These are phyloP conservation scores for Heliamphora exappendiculata DNA, from an alignment of 148 eudicot species.

Conservation along the genomic window DNA sequence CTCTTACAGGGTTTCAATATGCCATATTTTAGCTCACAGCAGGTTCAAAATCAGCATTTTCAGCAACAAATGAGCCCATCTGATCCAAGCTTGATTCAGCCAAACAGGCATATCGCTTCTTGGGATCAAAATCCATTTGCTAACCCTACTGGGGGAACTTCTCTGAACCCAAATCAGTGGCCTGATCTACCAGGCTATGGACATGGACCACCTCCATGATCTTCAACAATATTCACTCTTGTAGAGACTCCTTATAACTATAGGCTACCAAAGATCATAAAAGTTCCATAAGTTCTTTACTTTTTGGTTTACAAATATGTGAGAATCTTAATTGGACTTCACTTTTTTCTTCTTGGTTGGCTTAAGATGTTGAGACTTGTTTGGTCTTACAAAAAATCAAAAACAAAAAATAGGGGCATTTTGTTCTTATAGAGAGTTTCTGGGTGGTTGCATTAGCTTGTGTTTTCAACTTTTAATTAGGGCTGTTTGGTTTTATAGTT, in stretches of 20 bases:
- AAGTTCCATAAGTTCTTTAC: neutral
- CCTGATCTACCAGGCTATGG: constrained; percentile 11
- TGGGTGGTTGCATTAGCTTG: constrained; percentile 12
- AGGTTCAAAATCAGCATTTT: too few species aligned
- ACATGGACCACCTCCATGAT: too few species aligned
- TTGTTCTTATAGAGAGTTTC: constrained; percentile 5
- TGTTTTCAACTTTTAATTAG: constrained; percentile 12
- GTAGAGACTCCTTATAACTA: neutral
- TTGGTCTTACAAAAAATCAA: too few species aligned
- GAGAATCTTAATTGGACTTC: too few species aligned
- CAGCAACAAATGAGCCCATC: constrained; percentile 16
- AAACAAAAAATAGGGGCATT: too few species aligned
- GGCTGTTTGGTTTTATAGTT: too few species aligned
- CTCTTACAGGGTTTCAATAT: constrained; percentile 27
- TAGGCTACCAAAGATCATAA: neutral
- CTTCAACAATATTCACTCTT: neutral
- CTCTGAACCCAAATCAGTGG: constrained; percentile 12
- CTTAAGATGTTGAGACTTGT: too few species aligned
- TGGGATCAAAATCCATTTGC: neutral
- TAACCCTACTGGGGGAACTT: constrained; percentile 5
- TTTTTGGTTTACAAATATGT: constrained; percentile 2
- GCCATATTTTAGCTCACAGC: constrained; percentile 7
- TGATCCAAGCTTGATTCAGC: constrained; percentile 6
- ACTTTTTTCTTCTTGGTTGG: constrained; percentile 4
- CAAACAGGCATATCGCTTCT: constrained; percentile 1